A percentile compares a stretch with the other conserved stretches of the same genome.
These are phyloP conservation scores for Thraustotheca clavata DNA, from an alignment of 352 stramenopile genomes.

Conservation along the genomic window DNA sequence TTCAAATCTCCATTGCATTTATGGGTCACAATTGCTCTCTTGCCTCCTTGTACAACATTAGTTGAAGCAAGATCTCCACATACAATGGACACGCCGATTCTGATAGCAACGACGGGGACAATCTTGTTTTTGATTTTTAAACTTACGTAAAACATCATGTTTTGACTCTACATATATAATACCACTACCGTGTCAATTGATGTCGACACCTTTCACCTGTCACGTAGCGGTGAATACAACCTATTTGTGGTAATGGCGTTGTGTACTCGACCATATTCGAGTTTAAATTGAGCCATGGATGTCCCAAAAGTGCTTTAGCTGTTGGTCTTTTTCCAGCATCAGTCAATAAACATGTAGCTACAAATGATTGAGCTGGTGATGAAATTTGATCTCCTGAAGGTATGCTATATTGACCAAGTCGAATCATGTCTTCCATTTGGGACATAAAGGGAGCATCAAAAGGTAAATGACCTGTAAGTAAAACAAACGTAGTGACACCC, in stretches of 20 bases:
- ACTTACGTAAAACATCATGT: neutral
- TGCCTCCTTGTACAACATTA: slow-evolving; percentile 11
- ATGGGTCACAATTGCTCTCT: slow-evolving; percentile 5
- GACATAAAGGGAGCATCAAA: slow-evolving; percentile 78
- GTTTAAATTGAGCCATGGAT: slow-evolving; percentile 61
- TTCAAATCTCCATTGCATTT: slow-evolving; percentile 5
- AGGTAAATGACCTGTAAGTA: slow-evolving; percentile 63
- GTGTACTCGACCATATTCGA: slow-evolving; percentile 5
- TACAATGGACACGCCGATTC: slow-evolving; percentile 11
- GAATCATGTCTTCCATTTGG: slow-evolving; percentile 78
- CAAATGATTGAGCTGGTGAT: slow-evolving; percentile 61
- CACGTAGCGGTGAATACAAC: slow-evolving; percentile 1
- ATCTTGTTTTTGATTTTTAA: neutral
- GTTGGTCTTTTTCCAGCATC: slow-evolving; percentile 50
- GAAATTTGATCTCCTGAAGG: slow-evolving; percentile 48
- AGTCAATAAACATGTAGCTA: slow-evolving; percentile 58
- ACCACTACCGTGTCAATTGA: neutral
- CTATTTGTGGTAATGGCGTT: slow-evolving; percentile 5
- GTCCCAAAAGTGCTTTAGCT: slow-evolving; percentile 48
- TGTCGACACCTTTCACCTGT: neutral
- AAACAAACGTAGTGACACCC: slow-evolving; percentile 58
- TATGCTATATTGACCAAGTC: slow-evolving; percentile 47
- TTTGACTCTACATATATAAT: too few relatives aligned
- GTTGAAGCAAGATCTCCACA: slow-evolving; percentile 11
- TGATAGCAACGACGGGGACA: neutral